Evolutionary conservation across 192 early-diverging fungal species (phyloP), one percentile per base, ranked within the genome.

Genomic region (Obelidium mucronatum): DNA sequence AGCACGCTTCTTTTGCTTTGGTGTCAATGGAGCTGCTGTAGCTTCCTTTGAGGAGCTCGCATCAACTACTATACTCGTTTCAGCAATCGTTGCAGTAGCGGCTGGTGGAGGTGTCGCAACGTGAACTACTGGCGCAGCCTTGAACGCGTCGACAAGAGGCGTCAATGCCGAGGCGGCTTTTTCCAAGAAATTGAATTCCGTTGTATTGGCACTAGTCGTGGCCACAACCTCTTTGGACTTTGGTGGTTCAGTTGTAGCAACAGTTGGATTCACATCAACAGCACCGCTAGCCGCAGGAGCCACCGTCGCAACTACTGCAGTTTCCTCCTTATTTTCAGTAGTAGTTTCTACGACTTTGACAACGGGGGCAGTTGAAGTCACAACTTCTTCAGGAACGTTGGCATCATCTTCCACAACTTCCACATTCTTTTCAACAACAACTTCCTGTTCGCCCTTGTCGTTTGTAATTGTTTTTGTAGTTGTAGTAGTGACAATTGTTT

Each of bases 401-500:
- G 0, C 55, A 11, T 28, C 24, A 8, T 58, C 55, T 31, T 58
- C 55, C 55, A 58, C 11, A 24, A 58, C 55, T 31, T 58, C 55
- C 5, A 58, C 55, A 24, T 58, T 58, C 55, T 58, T 58, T 8
- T 58, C 55, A 22, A 58, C 55, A 22, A 58, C 55, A 24, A 28
- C 55, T 31, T 28, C 55, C 24, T 28, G 17, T 24, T 58, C 30
- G 17, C 55, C 55, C 13, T 58, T 58, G 17, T 58, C 55, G 55
- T 24, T 26, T 58, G 8, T 58, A 11, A 58, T 26, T 28, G 22
- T 22, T 31, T 58, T 58, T 58, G 55, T 58, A 58, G 55, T 58
- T 31, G 55, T 58, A 24, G 55, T 58, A 0, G 55, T 58, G 30
- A 58, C 55, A 24, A 58, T 58, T 31, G 55, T 58, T 58, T 58